Percentiles rank a stretch among this genome's conserved stretches.
phyloP scores from a whole-genome alignment of 2,329 filamentous ascomycete species.

The Ascochyta rabiei region DNA sequence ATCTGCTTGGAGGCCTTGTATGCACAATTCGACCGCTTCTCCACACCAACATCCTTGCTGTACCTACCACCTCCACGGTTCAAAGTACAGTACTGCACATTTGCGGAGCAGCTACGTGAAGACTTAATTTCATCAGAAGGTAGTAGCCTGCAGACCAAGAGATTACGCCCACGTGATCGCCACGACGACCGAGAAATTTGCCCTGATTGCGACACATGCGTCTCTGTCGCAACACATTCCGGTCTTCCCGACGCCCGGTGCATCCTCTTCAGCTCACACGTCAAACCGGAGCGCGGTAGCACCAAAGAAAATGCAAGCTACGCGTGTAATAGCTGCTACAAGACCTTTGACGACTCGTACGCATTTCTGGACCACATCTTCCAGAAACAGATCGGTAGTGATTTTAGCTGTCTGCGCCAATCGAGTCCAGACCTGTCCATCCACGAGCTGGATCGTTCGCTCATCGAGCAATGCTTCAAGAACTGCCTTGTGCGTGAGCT shows the following conservation, averaged over 20 bases:
- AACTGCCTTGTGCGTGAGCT: conserved; percentile 42
- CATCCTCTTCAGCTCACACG: conserved; percentile 42
- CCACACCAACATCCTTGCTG: conserved; percentile 23
- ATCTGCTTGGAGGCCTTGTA: conserved; percentile 38
- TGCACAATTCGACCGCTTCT: conserved; percentile 37
- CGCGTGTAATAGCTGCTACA: conserved; percentile 45
- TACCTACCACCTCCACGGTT: conserved; percentile 44
- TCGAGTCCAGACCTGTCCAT: conserved; percentile 26
- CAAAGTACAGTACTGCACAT: conserved; percentile 42
- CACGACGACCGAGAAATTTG: conserved; percentile 45
- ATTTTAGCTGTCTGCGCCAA: conserved; percentile 36
- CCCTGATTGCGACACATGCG: conserved; percentile 38
- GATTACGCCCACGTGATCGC: conserved; percentile 34
- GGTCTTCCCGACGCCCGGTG: conserved; percentile 39
- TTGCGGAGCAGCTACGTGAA: conserved; percentile 37
- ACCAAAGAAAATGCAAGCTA: conserved; percentile 28
- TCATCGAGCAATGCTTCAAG: conserved; percentile 40
- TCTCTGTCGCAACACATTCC: conserved; percentile 41
- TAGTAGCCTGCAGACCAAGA: conserved; percentile 34
- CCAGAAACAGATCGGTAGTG: conserved; percentile 43
- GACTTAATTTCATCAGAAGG: conserved; percentile 26
- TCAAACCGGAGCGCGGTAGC: conserved; percentile 8
- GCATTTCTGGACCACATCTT: conserved; percentile 45
- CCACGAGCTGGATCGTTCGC: conserved; percentile 27
- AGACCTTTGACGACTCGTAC: conserved; percentile 43